Evolutionary conservation across 2,329 filamentous ascomycete genomes (phyloP), one percentile per base, ranked within the genome.

Genomic region (Bipolaris cookei): DNA sequence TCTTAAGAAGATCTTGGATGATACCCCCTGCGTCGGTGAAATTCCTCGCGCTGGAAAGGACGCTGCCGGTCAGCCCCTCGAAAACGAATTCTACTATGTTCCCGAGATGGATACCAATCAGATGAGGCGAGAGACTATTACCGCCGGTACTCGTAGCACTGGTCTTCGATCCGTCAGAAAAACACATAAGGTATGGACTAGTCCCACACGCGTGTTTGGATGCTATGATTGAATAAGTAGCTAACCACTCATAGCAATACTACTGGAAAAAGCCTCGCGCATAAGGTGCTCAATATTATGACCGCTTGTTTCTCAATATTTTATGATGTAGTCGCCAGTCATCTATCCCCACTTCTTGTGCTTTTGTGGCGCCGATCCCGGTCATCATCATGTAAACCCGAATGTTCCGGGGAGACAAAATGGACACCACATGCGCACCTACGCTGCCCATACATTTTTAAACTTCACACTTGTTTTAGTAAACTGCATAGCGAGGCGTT

Each of bases 81-180:
- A 99, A 82, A 96, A 91, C 81, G 93, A 99, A 76, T 98, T 96
- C 76, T 98, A 98, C 78, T 99, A 99, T 72, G 83, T 97, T 6
- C 90, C 93, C 0, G 94, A 98, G 76, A 84, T 87, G 70, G 95
- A 99, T 73, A 81, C 84, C 2, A 92, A 98, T 72, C 84, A 88
- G 62, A 86, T 89, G 72, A 86, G 94, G 58, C 86, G 90, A 49
- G 85, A 91, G 51, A 90, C 92, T 20, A 92, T 97, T 13, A 91
- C 93, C 1, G 88, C 93, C 65, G 91, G 91, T 51, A 81, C 97
- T 74, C 85, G 92, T 54, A 97, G 96, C 78, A 94, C 93, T 41
- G 95, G 92, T 68, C 80, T 99, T 70, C 85, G 95, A 65, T 89
- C 88, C 71, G 97, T 95, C 73, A 86, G 95, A 71, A 98, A 97